phyloP scores from a whole-genome alignment of 345 rosid genomes.

The Bruguiera gymnorhiza region DNA sequence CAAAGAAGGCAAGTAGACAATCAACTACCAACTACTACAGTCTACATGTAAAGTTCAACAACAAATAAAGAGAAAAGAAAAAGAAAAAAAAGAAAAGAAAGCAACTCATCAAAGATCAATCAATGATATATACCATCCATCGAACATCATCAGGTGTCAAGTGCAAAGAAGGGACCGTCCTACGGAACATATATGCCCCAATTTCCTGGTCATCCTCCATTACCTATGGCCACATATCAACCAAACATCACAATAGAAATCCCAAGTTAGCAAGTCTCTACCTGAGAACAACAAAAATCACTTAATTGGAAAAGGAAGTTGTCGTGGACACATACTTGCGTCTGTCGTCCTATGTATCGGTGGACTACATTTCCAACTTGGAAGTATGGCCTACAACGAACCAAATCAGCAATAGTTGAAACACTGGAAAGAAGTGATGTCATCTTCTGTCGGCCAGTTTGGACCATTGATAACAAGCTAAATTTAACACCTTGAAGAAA shows the following conservation, averaged over 20 bases:
- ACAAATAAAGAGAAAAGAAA: background rate
- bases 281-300: constrained; percentile 2
- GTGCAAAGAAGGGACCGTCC: constrained; percentile 88
- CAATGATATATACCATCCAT: constrained; percentile 70
- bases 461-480: constrained; percentile 64
- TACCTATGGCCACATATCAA: constrained; percentile 45
- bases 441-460: constrained; percentile 45
- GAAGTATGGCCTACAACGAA: constrained; percentile 62
- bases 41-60: background rate
- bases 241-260: constrained; percentile 12
- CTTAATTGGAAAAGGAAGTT: constrained; percentile 7
- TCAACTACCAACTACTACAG: background rate
- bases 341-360: constrained; percentile 89
- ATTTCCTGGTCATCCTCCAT: constrained; percentile 97
- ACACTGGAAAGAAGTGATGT: constrained; percentile 60
- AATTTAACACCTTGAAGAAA: constrained; percentile 78
- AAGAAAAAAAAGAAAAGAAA: constrained; percentile 8
- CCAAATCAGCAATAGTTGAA: constrained; percentile 67
- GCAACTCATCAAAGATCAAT: background rate
- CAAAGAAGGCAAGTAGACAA: background rate
- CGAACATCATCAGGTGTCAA: constrained; percentile 90
- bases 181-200: constrained; percentile 87
- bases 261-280: background rate
- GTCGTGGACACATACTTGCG: constrained; percentile 50
- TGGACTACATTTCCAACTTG: constrained; percentile 87